Percentiles rank a stretch among this genome's conserved stretches.
Conservation (phyloP, 331 rosid species). For the Quercus tomentella region DNA sequence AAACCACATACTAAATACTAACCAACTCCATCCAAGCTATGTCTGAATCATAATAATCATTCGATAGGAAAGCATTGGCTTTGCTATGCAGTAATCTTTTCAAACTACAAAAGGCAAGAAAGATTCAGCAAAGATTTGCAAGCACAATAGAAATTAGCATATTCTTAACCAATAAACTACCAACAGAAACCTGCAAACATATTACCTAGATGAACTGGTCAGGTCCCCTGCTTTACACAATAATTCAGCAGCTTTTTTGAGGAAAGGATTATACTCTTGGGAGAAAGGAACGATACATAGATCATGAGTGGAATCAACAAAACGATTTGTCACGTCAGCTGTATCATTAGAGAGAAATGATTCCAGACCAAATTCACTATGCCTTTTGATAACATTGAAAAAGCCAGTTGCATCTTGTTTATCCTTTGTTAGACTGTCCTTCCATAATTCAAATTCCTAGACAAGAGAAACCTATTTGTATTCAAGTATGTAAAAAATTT, state of each 20-base stretch:
- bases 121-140: constrained; percentile 18
- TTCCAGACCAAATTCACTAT: constrained; percentile 56
- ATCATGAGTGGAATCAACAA: constrained; percentile 36
- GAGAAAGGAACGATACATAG: constrained; percentile 66
- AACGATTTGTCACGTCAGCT: neutral
- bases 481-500: constrained; percentile 7
- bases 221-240: constrained; percentile 82
- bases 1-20: constrained; percentile 25
- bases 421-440: constrained; percentile 51
- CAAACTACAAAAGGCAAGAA: constrained; percentile 54
- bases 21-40: constrained; percentile 97
- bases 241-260: constrained; percentile 66
- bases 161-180: neutral
- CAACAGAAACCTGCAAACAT: constrained; percentile 4
- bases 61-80: constrained; percentile 89
- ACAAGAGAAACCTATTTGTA: constrained; percentile 24
- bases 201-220: constrained; percentile 61
- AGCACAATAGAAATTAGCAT: constrained; percentile 13
- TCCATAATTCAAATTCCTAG: constrained; percentile 91
- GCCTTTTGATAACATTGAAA: constrained; percentile 77
- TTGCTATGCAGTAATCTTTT: constrained; percentile 80
- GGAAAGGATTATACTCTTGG: constrained; percentile 69
- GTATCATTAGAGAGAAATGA: constrained; percentile 25
- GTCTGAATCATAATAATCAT: constrained; percentile 89
- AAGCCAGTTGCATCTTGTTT: constrained; percentile 65